Conservation (phyloP, 1,284 basidiomycete species). For the Marasmius oreades region DNA sequence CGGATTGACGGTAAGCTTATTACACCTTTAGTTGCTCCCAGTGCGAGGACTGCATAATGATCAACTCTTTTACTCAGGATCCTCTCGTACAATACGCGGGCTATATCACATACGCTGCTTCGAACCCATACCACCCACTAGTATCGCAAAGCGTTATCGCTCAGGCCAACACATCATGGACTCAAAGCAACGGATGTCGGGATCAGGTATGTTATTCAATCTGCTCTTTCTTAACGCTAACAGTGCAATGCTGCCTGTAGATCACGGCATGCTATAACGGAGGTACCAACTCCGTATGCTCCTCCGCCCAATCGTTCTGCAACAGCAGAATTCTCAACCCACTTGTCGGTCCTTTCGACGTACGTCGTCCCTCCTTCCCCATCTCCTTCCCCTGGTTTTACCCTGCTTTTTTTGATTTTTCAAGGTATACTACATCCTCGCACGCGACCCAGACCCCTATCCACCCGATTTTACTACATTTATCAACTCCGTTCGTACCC, state of each 20-base stretch:
- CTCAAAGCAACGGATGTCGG: slow-evolving; percentile 43
- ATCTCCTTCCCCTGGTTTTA: too few relatives aligned
- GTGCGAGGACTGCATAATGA: too few relatives aligned
- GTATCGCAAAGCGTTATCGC: slow-evolving; percentile 38
- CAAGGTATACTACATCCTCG: slow-evolving; percentile 46
- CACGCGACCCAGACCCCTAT: slow-evolving; percentile 48
- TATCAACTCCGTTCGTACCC: slow-evolving; percentile 33
- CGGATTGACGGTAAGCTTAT: slow-evolving; percentile 40
- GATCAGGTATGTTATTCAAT: slow-evolving; percentile 32
- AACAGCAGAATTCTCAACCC: slow-evolving; percentile 48
- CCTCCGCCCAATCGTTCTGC: slow-evolving; percentile 51
- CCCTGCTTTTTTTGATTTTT: too few relatives aligned
- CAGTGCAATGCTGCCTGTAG: slow-evolving; percentile 22
- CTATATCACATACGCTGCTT: slow-evolving; percentile 50
- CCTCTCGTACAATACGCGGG: slow-evolving; percentile 56
- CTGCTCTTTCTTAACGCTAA: not conserved
- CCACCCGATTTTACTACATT: slow-evolving; percentile 47
- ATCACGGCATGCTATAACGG: slow-evolving; percentile 48
- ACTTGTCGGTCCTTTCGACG: slow-evolving; percentile 44
- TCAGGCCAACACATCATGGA: slow-evolving; percentile 42
- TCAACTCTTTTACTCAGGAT: slow-evolving; percentile 26
- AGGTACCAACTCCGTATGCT: slow-evolving; percentile 46
- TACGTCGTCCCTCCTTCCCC: slow-evolving; percentile 13
- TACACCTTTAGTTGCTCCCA: too few relatives aligned
- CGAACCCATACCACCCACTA: slow-evolving; percentile 53